Base-by-base conservation (phyloP, 2,329 filamentous ascomycete species). In the Colletotrichum sp. region DNA sequence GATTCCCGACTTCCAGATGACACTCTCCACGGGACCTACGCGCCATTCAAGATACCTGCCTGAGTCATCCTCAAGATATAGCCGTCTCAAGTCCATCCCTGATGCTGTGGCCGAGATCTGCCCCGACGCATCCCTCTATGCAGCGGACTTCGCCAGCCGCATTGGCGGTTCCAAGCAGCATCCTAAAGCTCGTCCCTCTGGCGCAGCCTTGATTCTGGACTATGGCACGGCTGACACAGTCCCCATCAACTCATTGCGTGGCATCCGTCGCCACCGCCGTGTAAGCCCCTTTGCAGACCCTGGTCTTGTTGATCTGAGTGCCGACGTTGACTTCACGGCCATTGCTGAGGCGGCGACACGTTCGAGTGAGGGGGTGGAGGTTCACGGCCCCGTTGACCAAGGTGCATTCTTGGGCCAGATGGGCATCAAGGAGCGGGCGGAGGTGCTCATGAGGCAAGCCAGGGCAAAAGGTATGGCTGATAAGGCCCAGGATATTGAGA, bases 181-280 rank as follows among this genome's bases (percentile, higher is more conserved):
- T 8, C 86, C 89, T 1, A 96, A 95, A 82, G 79, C 88, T 0
- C 83, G 82, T 1, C 92, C 96, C 1, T 93, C 93, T 1, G 97
- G 97, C 66, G 97, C 96, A 10, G 97, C 96, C 1, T 89, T 99
- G n/a, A 95, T 99, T 80, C 92, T 99, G 62, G 97, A 99, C 87
- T 99, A 99, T 85, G 97, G 97, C 21, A 94, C 96, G 6, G 85
- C 92, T 5, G 89, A 92, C 80, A 94, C 88, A 0, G 93, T 99
- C 65, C 97, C 97, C 4, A 88, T 94, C 76, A 98, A 98, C 88
- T 98, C 96, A 0, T 90, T 99, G 26, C 94, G 97, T 36, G 97
- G 97, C 26, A 99, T 99, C 84, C 91, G 93, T 44, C 88, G 90
- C 16, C 97, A 99, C 86, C 87, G 89, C 28, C 89, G 90, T 28